Conservation (phyloP, 768 basidiomycete species). For the Hygrophorus pudorinus region DNA sequence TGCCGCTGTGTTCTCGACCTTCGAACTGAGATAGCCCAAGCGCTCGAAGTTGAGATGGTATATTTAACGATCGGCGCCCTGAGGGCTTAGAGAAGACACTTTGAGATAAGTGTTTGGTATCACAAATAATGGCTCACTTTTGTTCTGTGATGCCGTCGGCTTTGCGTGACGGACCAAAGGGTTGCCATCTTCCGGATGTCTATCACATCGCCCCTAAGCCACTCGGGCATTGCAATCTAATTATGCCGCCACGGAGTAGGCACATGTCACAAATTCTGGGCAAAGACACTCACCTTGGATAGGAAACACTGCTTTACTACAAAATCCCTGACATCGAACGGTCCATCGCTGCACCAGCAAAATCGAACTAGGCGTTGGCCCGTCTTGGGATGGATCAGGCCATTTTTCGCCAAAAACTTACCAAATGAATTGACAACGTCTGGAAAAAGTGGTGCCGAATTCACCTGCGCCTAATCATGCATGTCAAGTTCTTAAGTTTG, state of each 20-base stretch:
- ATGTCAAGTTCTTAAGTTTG: neutral
- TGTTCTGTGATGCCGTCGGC: neutral
- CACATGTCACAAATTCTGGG: neutral
- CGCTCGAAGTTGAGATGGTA: conserved; percentile 64
- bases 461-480: conserved; percentile 63
- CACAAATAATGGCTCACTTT: conserved; percentile 11
- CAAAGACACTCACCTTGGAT: conserved; percentile 45
- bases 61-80: conserved; percentile 41
- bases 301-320: conserved; percentile 87
- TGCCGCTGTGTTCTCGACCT: conserved; percentile 81
- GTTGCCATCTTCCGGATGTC: conserved; percentile 61
- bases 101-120: conserved; percentile 4
- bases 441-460: conserved; percentile 67
- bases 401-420: conserved; percentile 60
- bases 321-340: conserved; percentile 77
- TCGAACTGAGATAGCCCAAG: conserved; percentile 67
- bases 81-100: neutral
- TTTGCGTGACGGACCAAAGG: conserved; percentile 28
- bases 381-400: conserved; percentile 51
- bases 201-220: conserved; percentile 64
- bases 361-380: conserved; percentile 51
- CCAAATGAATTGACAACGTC: conserved; percentile 55
- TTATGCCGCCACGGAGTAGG: neutral
- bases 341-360: conserved; percentile 81
- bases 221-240: conserved; percentile 54